These are phyloP conservation scores for Keqinozyma sinolaborantium DNA, from an alignment of 1,139 yeast species.

Conservation along the genomic window DNA sequence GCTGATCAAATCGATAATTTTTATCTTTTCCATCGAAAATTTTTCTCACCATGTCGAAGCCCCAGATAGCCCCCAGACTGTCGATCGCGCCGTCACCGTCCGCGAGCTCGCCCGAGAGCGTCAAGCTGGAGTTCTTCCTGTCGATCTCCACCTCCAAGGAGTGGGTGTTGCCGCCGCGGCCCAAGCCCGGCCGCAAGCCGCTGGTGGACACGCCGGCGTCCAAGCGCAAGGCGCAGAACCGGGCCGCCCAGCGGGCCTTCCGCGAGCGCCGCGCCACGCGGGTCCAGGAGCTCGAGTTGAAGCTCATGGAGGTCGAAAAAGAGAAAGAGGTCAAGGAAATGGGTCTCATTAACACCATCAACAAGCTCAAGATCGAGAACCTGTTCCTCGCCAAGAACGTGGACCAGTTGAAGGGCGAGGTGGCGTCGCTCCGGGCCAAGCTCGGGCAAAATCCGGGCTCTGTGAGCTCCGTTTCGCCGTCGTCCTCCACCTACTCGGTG, in stretches of 20 bases:
- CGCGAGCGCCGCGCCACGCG: constrained; percentile 73
- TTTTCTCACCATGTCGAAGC: constrained; percentile 5
- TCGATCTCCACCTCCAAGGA: constrained; percentile 69
- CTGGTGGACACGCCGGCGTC: constrained; percentile 69
- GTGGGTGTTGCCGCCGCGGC: constrained; percentile 90
- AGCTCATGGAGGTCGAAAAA: constrained; percentile 58
- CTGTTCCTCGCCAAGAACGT: constrained; percentile 32
- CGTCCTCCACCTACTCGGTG: constrained; percentile 32
- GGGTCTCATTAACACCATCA: constrained; percentile 50
- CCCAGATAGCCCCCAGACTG: constrained; percentile 37
- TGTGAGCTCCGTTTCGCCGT: constrained; percentile 22
- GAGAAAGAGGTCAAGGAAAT: constrained; percentile 62
- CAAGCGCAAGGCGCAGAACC: constrained; percentile 85
- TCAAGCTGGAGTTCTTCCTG: constrained; percentile 18
- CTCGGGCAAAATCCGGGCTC: constrained; percentile 7
- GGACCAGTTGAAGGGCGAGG: constrained; percentile 31
- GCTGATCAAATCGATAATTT: constrained; percentile 14
- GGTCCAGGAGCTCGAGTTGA: constrained; percentile 45
- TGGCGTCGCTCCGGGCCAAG: constrained; percentile 5
- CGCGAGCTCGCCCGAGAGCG: constrained; percentile 14
- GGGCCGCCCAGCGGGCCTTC: constrained; percentile 95
- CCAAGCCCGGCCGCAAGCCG: constrained; percentile 89
- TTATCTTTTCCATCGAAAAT: not conserved
- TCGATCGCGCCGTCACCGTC: constrained; percentile 31
- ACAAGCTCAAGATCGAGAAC: constrained; percentile 38